These are phyloP conservation scores for Chlamydomonas sphaeroides DNA, from an alignment of 139 green algal species.

Conservation along the genomic window DNA sequence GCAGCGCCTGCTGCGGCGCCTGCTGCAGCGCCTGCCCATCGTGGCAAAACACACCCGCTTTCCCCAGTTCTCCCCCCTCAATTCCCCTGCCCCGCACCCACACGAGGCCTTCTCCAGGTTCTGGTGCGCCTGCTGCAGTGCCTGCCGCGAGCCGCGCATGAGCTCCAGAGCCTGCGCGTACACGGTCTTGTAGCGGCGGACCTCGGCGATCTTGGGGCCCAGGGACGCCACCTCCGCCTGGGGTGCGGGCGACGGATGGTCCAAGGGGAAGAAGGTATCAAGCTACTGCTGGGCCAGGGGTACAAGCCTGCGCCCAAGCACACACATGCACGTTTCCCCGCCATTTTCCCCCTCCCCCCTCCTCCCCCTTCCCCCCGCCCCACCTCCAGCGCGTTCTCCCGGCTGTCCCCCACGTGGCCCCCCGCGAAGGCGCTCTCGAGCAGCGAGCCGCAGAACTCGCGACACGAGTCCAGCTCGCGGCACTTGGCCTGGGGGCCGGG, in stretches of 20 bases:
- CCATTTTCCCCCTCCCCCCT: too few relatives aligned
- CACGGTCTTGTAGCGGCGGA: conserved; percentile 14
- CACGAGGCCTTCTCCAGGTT: background rate
- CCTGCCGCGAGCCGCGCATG: background rate
- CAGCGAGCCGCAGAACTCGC: background rate
- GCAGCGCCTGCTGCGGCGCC: too few relatives aligned
- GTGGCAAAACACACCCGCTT: too few relatives aligned
- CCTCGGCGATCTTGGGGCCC: conserved; percentile 6
- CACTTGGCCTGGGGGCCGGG: conserved; percentile 1
- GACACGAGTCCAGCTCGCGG: background rate
- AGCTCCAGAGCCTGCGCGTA: conserved; percentile 11
- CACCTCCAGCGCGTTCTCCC: conserved; percentile 28
- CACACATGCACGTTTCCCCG: too few relatives aligned
- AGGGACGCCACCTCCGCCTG: background rate
- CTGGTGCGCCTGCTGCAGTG: background rate
- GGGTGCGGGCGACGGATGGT: too few relatives aligned
- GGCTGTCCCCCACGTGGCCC: background rate
- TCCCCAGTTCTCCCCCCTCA: too few relatives aligned
- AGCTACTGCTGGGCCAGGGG: too few relatives aligned
- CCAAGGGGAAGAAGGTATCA: background rate
- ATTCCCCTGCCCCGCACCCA: too few relatives aligned
- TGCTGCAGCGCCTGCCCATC: too few relatives aligned
- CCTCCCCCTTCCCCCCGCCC: background rate
- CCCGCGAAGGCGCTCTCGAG: conserved; percentile 8
- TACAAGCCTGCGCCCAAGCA: too few relatives aligned